Evolutionary conservation across 768 basidiomycete genomes (phyloP).

Genomic region (Hebeloma cylindrosporum): DNA sequence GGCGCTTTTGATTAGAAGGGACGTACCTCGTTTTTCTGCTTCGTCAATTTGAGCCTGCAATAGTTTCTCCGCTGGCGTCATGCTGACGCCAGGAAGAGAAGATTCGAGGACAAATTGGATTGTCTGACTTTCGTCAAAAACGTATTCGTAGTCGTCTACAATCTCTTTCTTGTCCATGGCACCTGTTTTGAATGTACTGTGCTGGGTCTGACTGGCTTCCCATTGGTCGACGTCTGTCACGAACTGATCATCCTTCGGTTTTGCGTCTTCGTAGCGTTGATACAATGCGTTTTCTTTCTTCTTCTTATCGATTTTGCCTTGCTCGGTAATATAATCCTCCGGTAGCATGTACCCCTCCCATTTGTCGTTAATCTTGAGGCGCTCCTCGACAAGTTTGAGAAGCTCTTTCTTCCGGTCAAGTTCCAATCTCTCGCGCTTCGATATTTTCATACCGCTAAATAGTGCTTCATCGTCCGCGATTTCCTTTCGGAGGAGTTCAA

Average conservation of each 20-base stretch:
- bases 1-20: background rate
- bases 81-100: conserved; percentile 61
- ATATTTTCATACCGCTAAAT: conserved; percentile 88
- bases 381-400: conserved; percentile 87
- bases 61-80: conserved; percentile 84
- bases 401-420: conserved; percentile 91
- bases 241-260: conserved; percentile 90
- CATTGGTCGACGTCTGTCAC: conserved; percentile 97
- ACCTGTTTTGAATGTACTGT: conserved; percentile 88
- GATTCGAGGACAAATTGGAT: conserved; percentile 93
- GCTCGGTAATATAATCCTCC: conserved; percentile 97
- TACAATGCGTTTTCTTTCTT: conserved; percentile 92
- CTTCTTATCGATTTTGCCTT: conserved; percentile 97
- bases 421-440: conserved; percentile 79
- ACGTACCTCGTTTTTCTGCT: conserved; percentile 83
- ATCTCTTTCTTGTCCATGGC: conserved; percentile 86
- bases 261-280: conserved; percentile 92
- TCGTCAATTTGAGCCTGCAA: conserved; percentile 88
- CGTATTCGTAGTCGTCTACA: conserved; percentile 91
- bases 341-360: conserved; percentile 96
- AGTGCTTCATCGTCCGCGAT: conserved; percentile 93
- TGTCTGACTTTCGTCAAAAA: conserved; percentile 97
- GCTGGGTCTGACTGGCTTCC: conserved; percentile 89
- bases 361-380: conserved; percentile 92
- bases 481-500: conserved; percentile 89